Conservation (phyloP, 495 filamentous ascomycete species). For the Penicillium manginii region DNA sequence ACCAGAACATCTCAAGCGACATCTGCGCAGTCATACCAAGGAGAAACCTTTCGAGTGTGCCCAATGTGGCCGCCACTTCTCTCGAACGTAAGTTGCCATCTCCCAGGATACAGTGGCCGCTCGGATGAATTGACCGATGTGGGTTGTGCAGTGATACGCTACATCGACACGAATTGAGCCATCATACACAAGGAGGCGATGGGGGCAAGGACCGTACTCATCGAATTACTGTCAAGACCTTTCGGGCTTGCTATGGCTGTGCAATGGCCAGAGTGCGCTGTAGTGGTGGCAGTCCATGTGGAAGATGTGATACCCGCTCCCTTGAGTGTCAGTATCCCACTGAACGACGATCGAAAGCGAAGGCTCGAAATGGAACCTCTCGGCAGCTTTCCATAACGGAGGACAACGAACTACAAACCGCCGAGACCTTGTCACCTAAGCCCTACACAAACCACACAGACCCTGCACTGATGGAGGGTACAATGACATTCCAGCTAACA, state of each 20-base stretch:
- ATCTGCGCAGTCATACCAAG: constrained; percentile 71
- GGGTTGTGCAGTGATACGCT: constrained; percentile 52
- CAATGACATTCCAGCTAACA: constrained; percentile 21
- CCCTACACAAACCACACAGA: not conserved
- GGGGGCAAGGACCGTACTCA: constrained; percentile 45
- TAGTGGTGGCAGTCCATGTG: constrained; percentile 56
- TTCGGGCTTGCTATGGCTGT: constrained; percentile 59
- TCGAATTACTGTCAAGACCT: constrained; percentile 50
- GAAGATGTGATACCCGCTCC: constrained; percentile 54
- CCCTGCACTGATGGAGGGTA: not conserved
- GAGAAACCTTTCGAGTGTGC: constrained; percentile 71
- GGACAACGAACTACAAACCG: constrained; percentile 20
- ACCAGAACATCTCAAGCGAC: constrained; percentile 72
- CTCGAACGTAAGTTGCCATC: constrained; percentile 49
- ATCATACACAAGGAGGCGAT: constrained; percentile 45
- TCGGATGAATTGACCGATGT: not conserved
- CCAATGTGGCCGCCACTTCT: constrained; percentile 70
- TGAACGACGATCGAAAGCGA: constrained; percentile 45
- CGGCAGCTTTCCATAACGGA: constrained; percentile 16
- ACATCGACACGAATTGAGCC: constrained; percentile 58
- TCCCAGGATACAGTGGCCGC: not conserved
- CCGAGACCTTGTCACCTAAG: constrained; percentile 4
- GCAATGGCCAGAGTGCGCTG: constrained; percentile 60
- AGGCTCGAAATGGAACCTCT: constrained; percentile 22
- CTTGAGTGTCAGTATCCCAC: constrained; percentile 58